Evolutionary conservation across 345 rosid genomes (phyloP), one percentile per base, ranked within the genome.

Genomic region (Viola odorata): DNA sequence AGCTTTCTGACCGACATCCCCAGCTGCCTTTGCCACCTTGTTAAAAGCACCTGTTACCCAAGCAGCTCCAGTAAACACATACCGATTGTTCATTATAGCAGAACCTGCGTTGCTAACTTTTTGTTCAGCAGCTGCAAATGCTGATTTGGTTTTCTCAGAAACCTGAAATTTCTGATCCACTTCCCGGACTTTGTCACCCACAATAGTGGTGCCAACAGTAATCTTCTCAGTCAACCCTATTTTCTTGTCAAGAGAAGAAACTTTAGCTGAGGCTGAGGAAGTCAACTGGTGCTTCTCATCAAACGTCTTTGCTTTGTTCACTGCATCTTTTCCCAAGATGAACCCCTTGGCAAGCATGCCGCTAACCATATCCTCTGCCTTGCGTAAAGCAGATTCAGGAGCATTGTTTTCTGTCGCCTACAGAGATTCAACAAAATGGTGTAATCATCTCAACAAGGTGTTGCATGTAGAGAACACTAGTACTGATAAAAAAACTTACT

Each of bases 141-240:
- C 96, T 7, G 91, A 83, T 64, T 87, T 94, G 14, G 99, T 86
- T 80, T 90, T 94, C 82, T 84, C 99, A 0, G 99, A 84, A 45
- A 94, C 97, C 73, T 90, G 99, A 73, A 79, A 90, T 75, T 88
- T 94, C 76, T 82, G 83, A 73, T 94, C 99, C 68, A 86, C 96
- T 78, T 88, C 97, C 51, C 97, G 80, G 39, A 90, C 96, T 71
- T 88, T 94, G 66, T 78, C 95, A 17, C 99, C 66, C 53, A 88
- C 89, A 14, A 81, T 86, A 16, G 84, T 45, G 5, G 97, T 86
- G 39, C 96, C 85, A 9, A 83, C 91, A 59, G 71, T 83, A 54
- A 94, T 79, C 83, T 94, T 94, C 53, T 88, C 97, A 0, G 84
- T 90, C 59, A 90, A 64, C 37, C 99, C 95, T 57, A 88, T 78